Conservation (phyloP, 2,329 filamentous ascomycete genomes). For the Trichoderma gracile region DNA sequence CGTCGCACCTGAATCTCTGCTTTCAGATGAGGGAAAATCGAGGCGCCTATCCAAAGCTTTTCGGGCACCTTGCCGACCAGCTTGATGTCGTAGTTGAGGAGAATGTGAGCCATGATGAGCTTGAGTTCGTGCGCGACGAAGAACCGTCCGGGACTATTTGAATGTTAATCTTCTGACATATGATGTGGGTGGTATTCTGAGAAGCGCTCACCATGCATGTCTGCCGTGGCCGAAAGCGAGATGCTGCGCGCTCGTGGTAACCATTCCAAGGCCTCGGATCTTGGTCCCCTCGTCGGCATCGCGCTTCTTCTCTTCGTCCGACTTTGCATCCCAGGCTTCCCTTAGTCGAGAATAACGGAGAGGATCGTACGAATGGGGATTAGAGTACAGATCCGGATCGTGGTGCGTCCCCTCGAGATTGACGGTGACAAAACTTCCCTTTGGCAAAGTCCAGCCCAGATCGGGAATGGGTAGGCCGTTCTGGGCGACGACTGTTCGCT, state of each 20-base stretch:
- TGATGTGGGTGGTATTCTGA: not conserved
- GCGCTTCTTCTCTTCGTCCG: constrained; percentile 33
- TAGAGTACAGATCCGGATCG: constrained; percentile 47
- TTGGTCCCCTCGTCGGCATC: constrained; percentile 37
- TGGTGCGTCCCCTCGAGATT: constrained; percentile 49
- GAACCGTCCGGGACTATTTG: constrained; percentile 52
- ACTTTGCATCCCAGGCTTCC: constrained; percentile 41
- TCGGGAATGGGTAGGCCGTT: constrained; percentile 46
- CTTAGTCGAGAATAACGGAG: constrained; percentile 50
- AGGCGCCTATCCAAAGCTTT: constrained; percentile 48
- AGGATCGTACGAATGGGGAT: constrained; percentile 49
- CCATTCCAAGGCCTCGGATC: constrained; percentile 49
- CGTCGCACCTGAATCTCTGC: constrained; percentile 35
- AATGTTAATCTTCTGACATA: not conserved
- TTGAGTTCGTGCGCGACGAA: constrained; percentile 59
- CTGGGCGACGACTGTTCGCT: constrained; percentile 47
- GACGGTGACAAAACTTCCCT: constrained; percentile 46
- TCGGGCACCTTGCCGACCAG: constrained; percentile 43
- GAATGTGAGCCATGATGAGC: constrained; percentile 52
- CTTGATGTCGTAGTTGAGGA: constrained; percentile 56
- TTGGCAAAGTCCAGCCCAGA: constrained; percentile 40
- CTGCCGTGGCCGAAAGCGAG: constrained; percentile 59
- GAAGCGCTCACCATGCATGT: constrained; percentile 46
- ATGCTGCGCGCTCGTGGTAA: constrained; percentile 53
- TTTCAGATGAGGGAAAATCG: constrained; percentile 37